phyloP scores from a whole-genome alignment of 108 stramenopile genomes.

The Fistulifera solaris region DNA sequence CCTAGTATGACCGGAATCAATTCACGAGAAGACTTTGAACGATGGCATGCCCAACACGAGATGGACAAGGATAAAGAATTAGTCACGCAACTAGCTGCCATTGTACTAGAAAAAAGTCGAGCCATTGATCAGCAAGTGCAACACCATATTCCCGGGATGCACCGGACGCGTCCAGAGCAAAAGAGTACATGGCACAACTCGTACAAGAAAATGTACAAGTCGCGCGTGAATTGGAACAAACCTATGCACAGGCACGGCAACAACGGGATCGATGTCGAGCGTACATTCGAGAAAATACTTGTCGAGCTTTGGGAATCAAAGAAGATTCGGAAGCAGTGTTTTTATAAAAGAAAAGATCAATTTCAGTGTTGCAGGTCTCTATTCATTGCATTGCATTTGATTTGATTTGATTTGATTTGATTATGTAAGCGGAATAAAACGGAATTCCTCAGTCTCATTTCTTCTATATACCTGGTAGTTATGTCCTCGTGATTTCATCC shows the following conservation, averaged over 20 bases:
- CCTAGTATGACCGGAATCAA: conserved; percentile 9
- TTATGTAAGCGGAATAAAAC: too few relatives aligned
- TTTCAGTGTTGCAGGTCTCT: too few relatives aligned
- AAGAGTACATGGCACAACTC: conserved; percentile 54
- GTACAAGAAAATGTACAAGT: conserved; percentile 40
- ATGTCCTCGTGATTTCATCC: too few relatives aligned
- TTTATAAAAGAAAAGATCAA: too few relatives aligned
- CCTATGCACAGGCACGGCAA: conserved; percentile 31
- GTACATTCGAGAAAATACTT: conserved; percentile 51
- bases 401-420: too few relatives aligned
- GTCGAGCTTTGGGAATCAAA: conserved; percentile 57
- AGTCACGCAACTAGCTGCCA: conserved; percentile 36
- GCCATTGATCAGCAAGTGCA: conserved; percentile 60
- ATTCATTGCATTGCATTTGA: too few relatives aligned
- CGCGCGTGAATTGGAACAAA: conserved; percentile 39
- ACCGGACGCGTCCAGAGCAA: conserved; percentile 59
- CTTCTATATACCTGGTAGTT: too few relatives aligned
- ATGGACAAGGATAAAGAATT: conserved; percentile 48
- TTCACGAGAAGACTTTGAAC: conserved; percentile 39
- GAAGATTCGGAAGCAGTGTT: conserved; percentile 22
- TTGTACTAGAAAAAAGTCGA: conserved; percentile 62
- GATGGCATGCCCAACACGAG: conserved; percentile 44
- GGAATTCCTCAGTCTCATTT: too few relatives aligned
- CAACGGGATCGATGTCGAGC: conserved; percentile 44
- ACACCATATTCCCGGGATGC: conserved; percentile 53